Evolutionary conservation across 331 rosid genomes (phyloP), one percentile per base, ranked within the genome.

Genomic region (Pyrus hybrid): DNA sequence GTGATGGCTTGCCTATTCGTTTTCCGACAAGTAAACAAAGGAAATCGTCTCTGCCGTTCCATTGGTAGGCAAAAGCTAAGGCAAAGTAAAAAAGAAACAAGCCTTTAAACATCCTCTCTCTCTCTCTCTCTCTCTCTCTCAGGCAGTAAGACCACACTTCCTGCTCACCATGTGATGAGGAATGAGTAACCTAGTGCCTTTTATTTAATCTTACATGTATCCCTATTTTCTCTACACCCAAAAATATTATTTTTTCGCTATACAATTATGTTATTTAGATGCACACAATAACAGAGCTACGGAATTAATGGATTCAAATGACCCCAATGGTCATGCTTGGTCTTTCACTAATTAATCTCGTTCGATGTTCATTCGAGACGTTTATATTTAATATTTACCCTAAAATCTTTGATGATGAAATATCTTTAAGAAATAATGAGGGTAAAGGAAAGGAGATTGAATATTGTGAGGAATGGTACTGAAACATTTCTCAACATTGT

Each of bases 21-120:
- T 76, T 77, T 81, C 98, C 96, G 94, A 91, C 98, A 93, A 88
- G 80, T 85, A 84, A 91, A 83, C 97, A 82, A 73, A 45, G 49
- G 80, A 85, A 80, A 83, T 86, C 83, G 82, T 83, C 85, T 70
- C 41, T 85, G 86, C 85, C 73, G 85, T 85, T 86, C 87, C 77
- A 86, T 84, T 87, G 89, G 89, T 86, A 84, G 87, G 81, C 84
- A 86, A 93, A 91, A 76, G 73, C 80, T 60, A 66, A 18, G 23
- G 58, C 67, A 83, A 17, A 70, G 72, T 72, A 68, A 76, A 77
- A 85, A 80, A 61, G 23, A 43, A 16, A 54, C 47, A 45, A 4
- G 47, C 56, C 63, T 4, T 21, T 56, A 5, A 20, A 56, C 25
- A 22, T 8, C 6, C 0, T 51, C 63, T 21, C 63, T 21, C 63